Evolutionary conservation across 2,329 filamentous ascomycete species (phyloP), one percentile per base, ranked within the genome.

Genomic region (Ophiocordyceps robertsii): DNA sequence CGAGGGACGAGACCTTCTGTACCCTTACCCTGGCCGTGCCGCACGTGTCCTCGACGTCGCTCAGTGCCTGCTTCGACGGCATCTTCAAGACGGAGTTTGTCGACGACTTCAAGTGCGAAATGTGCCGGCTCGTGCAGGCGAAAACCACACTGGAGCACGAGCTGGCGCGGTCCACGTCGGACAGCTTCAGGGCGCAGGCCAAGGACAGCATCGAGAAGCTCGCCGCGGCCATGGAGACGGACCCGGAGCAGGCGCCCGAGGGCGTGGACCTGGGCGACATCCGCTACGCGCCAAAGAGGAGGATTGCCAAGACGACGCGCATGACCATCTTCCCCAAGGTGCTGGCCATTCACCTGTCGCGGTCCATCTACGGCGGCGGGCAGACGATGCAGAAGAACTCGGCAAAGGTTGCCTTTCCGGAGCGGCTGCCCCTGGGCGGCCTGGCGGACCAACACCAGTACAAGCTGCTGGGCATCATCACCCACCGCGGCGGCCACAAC

Each of bases 31-130:
- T 98, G 42, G 87, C 88, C 53, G 92, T 98, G 4, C 92, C 92
- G 0, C 85, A 92, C 58, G 76, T 81, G 47, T 79, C 73, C 40
- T 83, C 85, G 2, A 89, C 89, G 0, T 82, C 86, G 0, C 71
- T 98, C 14, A 88, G 83, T 56, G 72, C 80, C 9, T 98, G 92
- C 61, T 92, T 98, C 53, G 92, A 98, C 54, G 84, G 84, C 35
- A 82, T 95, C 62, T 81, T 98, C 51, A 95, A 95, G 63, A 87
- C 86, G 0, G 92, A 98, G 61, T 83, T 88, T 58, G 95, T 98
- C 50, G 90, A 96, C 48, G 92, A 95, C 58, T 98, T 93, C 69
- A 89, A 85, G 52, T 98, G 92, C 65, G 92, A 95, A 54, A 84
- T 80, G 63, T 98, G 92, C 57, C 79, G 88, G 19, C 70, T 98